phyloP scores from a whole-genome alignment of 2,329 filamentous ascomycete species.

The Magnaporthiopsis poae region DNA sequence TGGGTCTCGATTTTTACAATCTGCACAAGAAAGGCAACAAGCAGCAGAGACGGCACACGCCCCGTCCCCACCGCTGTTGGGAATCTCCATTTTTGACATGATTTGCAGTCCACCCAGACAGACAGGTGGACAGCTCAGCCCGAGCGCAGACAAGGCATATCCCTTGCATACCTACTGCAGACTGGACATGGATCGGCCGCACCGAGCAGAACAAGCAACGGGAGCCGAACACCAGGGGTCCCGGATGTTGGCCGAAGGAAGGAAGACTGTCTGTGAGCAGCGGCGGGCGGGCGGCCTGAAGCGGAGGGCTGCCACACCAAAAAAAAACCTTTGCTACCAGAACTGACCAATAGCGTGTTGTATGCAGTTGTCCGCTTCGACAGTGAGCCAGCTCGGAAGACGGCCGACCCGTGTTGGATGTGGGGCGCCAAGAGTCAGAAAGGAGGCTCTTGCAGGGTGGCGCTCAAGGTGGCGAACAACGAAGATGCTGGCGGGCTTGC shows the following conservation, averaged over 20 bases:
- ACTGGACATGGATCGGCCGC: no score
- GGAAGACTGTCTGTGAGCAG: background rate
- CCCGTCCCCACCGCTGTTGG: no score
- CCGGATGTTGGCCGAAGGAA: no score
- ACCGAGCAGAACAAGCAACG: background rate
- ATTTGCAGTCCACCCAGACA: no score
- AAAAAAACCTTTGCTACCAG: no score
- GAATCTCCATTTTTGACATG: no score
- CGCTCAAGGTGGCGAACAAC: background rate
- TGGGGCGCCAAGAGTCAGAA: background rate
- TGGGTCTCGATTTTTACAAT: background rate
- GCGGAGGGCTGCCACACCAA: no score
- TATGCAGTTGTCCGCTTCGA: no score
- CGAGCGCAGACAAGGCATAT: background rate
- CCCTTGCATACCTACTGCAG: background rate
- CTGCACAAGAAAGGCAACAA: background rate
- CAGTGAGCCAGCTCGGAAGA: background rate
- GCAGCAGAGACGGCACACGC: background rate
- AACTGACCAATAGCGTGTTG: constrained; percentile 1
- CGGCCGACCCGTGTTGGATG: background rate
- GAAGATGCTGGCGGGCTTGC: no score
- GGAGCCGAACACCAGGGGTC: background rate
- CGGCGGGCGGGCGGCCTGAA: background rate
- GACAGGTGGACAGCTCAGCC: background rate
- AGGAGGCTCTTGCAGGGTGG: background rate